Conservation (phyloP, 345 rosid species). For the Salix suchowensis region DNA sequence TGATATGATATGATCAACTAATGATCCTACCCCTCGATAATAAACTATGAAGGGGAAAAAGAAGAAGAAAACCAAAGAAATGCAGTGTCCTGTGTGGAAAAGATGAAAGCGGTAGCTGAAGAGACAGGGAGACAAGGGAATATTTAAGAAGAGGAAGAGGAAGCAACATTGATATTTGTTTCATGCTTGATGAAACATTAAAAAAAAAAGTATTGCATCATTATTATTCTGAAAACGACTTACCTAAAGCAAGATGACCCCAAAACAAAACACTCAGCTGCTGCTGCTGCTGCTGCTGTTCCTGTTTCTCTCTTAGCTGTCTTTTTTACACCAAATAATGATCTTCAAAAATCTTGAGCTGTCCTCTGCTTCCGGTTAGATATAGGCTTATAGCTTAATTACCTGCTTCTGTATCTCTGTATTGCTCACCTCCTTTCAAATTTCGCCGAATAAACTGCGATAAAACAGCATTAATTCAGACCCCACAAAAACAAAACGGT, state of each 20-base stretch:
- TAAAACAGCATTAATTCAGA: neutral
- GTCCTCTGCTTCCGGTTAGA: neutral
- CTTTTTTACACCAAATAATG: constrained; percentile 7
- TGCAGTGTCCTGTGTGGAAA: constrained; percentile 7
- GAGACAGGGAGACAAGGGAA: constrained; percentile 35
- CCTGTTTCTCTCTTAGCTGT: constrained; percentile 24
- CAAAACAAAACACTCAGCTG: neutral
- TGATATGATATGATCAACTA: neutral
- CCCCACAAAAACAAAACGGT: neutral
- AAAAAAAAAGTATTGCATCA: constrained; percentile 12
- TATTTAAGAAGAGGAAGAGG: constrained; percentile 8
- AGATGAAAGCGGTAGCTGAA: constrained; percentile 40
- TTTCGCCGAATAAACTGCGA: constrained; percentile 8
- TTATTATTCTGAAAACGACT: constrained; percentile 50
- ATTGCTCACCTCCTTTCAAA: neutral
- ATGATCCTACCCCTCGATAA: neutral
- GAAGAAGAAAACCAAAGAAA: constrained; percentile 20
- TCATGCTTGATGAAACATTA: neutral
- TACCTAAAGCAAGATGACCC: constrained; percentile 20
- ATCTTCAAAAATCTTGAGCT: neutral
- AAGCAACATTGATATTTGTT: constrained; percentile 8
- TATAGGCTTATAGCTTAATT: neutral
- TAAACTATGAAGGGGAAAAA: neutral
- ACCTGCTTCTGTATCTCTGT: neutral
- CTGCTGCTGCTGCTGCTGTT: neutral